Evolutionary conservation across 257 asterid genomes (phyloP), one percentile per base, ranked within the genome.

Genomic region (Misopates orontium): DNA sequence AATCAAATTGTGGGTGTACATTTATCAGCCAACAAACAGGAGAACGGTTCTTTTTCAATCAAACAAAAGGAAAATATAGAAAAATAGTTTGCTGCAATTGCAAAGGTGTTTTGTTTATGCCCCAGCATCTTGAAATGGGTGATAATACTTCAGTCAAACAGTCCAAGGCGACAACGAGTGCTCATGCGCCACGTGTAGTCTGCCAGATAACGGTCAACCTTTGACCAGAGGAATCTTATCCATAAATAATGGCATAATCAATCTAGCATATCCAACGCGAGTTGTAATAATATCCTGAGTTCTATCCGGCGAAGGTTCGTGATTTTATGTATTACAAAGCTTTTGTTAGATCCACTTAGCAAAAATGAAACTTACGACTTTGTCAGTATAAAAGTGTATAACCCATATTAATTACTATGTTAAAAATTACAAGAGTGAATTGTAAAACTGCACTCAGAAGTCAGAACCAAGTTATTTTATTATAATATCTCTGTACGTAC

Each of bases 211-310:
- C 55, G 51, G 85, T 74, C 80, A 77, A 77, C 77, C 28, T 77
- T 73, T 77, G 82, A 77, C 77, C 64, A 17, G 50, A 12, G 47
- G 63, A 70, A 77, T 74, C 76, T 44, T 73, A 76, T 73, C 81
- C 70, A 65, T 52, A 41, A 68, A 12, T 57, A 62, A 60, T 40
- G 7, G 8, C 11, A 48, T 14, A 17, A 53, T 52, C 20, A 16
- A 28, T 10, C 8, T 14, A 4, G 51, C 17, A 45, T 6, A 28
- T 36, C 42, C 42, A 36, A 36, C 36, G 19, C 8, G 17, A 20
- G 21, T 12, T 40, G 44, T 17, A 59, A 16, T 58, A 60, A 40
- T 61, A 61, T 25, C 48, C 25, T 48, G 22, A 56, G n/a, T 64
- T 51, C 15, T 31, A 31, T 36, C 15, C 23, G 50, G 60, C 32